Evolutionary conservation across 805 yeast species (phyloP), one percentile per base, ranked within the genome.

Genomic region (Blastobotrys mokoenaii): DNA sequence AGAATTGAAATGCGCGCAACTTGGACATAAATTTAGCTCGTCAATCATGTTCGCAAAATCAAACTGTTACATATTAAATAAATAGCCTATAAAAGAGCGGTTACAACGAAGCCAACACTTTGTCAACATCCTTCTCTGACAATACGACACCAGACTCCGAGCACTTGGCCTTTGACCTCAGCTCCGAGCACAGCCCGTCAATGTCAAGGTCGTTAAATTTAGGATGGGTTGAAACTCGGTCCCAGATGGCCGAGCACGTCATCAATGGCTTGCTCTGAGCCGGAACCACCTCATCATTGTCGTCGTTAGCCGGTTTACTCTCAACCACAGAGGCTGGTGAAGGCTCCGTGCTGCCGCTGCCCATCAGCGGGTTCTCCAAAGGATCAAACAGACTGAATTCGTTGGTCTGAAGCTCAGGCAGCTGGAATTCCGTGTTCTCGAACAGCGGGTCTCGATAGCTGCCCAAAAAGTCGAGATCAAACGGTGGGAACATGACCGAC

Each of bases 171-270:
- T 90, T 93, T 33, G 80, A 66, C 65, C 90, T 84, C 60, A 93
- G 73, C 67, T 93, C 98, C 38, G 68, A 61, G 72, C 98, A 93
- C 61, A 93, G 73, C 2, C 96, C 94, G 60, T 90, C 97, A 52
- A 93, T 89, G 63, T 93, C 98, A 44, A 93, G 72, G 48, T 89
- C 96, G 3, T 93, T 79, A 64, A 89, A 93, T 60, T 83, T 79
- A 30, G 98, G 97, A 70, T 93, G 97, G 17, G 93, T 66, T 1
- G 96, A 84, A 33, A 93, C 83, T 59, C 97, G 76, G 64, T 90
- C 97, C 98, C 98, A 93, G 12, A 90, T 82, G 54, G 88, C 96
- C 0, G 95, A 77, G 64, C 98, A 93, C 58, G 78, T 79, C 65
- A 84, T 66, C 54, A 62, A 52, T 47, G 54, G 57, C 32, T 55